These are phyloP conservation scores for Arthrinium puccinioides DNA, from an alignment of 2,329 filamentous ascomycete genomes.

Conservation along the genomic window DNA sequence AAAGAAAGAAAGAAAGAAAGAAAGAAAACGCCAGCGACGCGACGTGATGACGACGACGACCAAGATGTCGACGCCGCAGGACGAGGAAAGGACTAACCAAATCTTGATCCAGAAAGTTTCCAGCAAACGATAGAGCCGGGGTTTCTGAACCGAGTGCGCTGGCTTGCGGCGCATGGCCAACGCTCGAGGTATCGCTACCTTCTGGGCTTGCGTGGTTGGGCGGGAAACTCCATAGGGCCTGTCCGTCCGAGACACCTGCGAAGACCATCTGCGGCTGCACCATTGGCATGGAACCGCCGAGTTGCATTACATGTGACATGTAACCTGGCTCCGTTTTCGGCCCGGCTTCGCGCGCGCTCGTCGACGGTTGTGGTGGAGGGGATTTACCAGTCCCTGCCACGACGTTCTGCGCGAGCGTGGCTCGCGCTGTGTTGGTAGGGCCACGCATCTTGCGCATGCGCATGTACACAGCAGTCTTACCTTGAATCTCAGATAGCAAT, in stretches of 20 bases:
- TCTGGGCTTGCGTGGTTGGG: conserved; percentile 32
- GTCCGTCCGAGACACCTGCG: conserved; percentile 39
- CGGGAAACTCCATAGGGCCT: conserved; percentile 37
- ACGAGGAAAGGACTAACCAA: conserved; percentile 50
- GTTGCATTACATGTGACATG: background rate
- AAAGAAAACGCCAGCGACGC: background rate
- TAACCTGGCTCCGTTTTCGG: background rate
- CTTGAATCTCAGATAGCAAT: conserved; percentile 55
- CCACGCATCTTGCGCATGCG: conserved; percentile 50
- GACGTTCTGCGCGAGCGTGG: conserved; percentile 27
- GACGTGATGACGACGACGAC: background rate
- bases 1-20: background rate
- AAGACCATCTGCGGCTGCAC: conserved; percentile 29
- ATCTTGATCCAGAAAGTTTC: conserved; percentile 44
- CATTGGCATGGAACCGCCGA: background rate
- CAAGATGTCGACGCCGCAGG: too few species aligned
- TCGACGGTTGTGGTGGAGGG: conserved; percentile 7
- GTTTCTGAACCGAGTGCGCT: conserved; percentile 1
- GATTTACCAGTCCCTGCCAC: conserved; percentile 18
- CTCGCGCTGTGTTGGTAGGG: conserved; percentile 35
- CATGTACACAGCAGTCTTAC: conserved; percentile 53
- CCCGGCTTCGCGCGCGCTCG: conserved; percentile 3
- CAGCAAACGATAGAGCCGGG: conserved; percentile 9
- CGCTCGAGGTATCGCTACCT: conserved; percentile 33
- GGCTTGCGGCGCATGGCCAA: conserved; percentile 11